These are phyloP conservation scores for Oehlia diaphana DNA, from an alignment of 192 early-diverging fungal species.

Conservation along the genomic window DNA sequence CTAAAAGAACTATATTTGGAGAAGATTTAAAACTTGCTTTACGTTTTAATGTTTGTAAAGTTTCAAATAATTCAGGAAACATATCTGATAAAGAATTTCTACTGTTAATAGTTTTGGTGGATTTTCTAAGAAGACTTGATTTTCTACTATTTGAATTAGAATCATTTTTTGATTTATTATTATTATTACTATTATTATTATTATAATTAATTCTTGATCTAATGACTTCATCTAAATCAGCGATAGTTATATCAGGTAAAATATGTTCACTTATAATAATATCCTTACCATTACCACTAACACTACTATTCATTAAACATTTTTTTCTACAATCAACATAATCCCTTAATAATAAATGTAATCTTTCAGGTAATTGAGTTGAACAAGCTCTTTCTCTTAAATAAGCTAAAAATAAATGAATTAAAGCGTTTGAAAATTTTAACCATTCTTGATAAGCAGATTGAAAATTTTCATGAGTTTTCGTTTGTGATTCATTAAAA, in stretches of 20 bases:
- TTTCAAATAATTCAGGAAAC: slow-evolving; percentile 9
- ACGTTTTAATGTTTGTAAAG: background rate
- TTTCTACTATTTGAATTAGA: background rate
- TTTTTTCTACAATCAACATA: slow-evolving; percentile 19
- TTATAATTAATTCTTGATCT: background rate
- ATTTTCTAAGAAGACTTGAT: background rate
- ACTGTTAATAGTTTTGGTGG: background rate
- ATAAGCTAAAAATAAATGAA: slow-evolving; percentile 27
- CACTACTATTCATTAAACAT: background rate
- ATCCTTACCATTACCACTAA: background rate
- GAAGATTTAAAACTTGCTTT: background rate
- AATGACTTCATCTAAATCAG: background rate
- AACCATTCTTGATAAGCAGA: slow-evolving; percentile 24
- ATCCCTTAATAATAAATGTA: slow-evolving; percentile 14
- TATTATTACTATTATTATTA: background rate
- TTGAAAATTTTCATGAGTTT: slow-evolving; percentile 11
- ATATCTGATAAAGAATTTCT: slow-evolving; percentile 4
- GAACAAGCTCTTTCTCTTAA: slow-evolving; percentile 7
- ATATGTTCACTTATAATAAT: background rate
- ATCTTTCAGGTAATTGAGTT: background rate
- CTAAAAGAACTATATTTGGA: background rate
- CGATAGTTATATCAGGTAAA: background rate
- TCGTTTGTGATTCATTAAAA: background rate
- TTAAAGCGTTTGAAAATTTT: slow-evolving; percentile 24
- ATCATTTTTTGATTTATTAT: background rate